Conservation (phyloP, 2,329 filamentous ascomycete species). For the Hypoxylon sp. region DNA sequence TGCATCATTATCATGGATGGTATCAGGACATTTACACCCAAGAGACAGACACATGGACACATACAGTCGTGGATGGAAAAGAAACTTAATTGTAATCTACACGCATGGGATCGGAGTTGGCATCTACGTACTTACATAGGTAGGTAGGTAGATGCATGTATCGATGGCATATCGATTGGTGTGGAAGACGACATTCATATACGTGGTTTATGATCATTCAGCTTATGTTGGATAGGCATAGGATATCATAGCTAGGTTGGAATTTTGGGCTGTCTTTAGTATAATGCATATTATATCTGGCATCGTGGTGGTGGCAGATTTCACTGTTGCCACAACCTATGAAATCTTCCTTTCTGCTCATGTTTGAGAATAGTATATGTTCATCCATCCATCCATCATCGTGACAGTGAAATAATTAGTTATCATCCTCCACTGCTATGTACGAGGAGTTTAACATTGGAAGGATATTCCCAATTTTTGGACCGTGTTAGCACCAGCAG, state of each 20-base stretch:
- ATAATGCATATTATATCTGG: conserved; percentile 5
- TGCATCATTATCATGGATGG: no score
- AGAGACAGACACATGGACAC: no score
- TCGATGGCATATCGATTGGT: no score
- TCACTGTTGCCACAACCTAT: conserved; percentile 5
- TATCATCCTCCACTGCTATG: no score
- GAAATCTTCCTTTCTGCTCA: conserved; percentile 1
- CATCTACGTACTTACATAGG: conserved; percentile 3
- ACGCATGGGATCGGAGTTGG: conserved; percentile 20
- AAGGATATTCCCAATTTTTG: conserved; percentile 82
- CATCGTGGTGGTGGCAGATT: neutral
- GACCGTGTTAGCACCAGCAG: conserved; percentile 82
- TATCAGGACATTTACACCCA: no score
- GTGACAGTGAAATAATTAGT: neutral
- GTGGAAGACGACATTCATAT: conserved; percentile 26
- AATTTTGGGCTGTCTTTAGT: neutral
- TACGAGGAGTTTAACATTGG: conserved; percentile 74
- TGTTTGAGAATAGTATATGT: no score
- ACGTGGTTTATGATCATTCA: conserved; percentile 20
- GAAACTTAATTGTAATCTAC: conserved; percentile 27
- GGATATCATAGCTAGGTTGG: neutral
- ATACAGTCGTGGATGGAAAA: no score
- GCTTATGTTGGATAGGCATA: conserved; percentile 5
- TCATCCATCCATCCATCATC: no score
- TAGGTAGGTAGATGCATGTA: no score